Conservation (phyloP, 2,329 filamentous ascomycete genomes). For the Acrodontium crateriforme region DNA sequence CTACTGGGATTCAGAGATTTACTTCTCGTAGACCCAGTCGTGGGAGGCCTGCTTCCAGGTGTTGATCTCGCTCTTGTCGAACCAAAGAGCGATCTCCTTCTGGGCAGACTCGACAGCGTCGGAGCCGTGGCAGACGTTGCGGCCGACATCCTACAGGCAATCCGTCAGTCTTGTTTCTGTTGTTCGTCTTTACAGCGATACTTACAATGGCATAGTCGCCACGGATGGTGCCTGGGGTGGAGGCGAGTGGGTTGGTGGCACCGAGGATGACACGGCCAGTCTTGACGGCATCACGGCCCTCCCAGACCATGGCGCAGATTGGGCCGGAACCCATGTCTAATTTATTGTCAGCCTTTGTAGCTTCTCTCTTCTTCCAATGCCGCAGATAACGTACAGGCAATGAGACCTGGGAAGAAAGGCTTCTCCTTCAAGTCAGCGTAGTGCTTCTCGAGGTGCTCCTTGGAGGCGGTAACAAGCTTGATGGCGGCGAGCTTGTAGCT, state of each 20-base stretch:
- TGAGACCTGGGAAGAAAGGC: slow-evolving; percentile 92
- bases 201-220: slow-evolving; percentile 68
- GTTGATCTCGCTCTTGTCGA: slow-evolving; percentile 75
- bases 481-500: slow-evolving; percentile 98
- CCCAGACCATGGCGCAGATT: slow-evolving; percentile 99
- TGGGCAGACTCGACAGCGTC: slow-evolving; percentile 97
- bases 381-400: slow-evolving; percentile 55
- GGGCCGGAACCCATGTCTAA: slow-evolving; percentile 93
- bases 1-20: slow-evolving; percentile 12
- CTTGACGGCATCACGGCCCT: slow-evolving; percentile 98
- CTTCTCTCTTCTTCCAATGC: slow-evolving; percentile 3
- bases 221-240: slow-evolving; percentile 94
- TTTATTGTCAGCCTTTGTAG: slow-evolving; percentile 2
- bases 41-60: slow-evolving; percentile 72
- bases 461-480: slow-evolving; percentile 79
- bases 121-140: slow-evolving; percentile 99
- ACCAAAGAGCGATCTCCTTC: slow-evolving; percentile 99
- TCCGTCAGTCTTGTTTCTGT: too few species aligned
- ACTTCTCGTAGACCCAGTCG: slow-evolving; percentile 97
- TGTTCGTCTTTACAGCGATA: slow-evolving; percentile 1
- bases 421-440: slow-evolving; percentile 86
- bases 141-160: slow-evolving; percentile 54
- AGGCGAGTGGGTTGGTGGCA: slow-evolving; percentile 96
- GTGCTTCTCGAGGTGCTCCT: slow-evolving; percentile 97
- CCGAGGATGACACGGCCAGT: slow-evolving; percentile 92